Base-by-base conservation (phyloP, 2,329 filamentous ascomycete genomes). In the Epichloe aotearoae region DNA sequence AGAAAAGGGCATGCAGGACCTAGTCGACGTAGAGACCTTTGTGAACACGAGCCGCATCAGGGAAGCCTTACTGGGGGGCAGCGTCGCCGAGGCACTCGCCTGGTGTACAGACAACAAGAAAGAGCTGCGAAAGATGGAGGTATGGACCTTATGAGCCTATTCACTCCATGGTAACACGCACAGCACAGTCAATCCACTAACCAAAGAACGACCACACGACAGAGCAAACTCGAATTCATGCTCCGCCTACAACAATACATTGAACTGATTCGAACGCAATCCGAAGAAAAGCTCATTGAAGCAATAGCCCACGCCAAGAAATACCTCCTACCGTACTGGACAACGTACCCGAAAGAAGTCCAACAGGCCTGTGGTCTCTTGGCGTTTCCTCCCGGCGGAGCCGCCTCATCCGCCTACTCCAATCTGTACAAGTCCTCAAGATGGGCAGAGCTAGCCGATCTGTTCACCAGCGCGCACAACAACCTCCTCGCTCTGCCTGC, bases 71-170 rank as follows among this genome's bases (percentile, higher is more conserved):
- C 71, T 79, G 42, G 74, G 75, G 75, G 82, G 83, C 34, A 86
- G 82, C 58, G 85, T 91, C 4, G 75, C 76, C 37, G 86, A 94
- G 59, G 90, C 89, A 20, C 68, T 98, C 50, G 79, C 81, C 12
- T 98, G 93, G 93, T 96, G 93, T 65, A 80, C 76, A 15, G 91
- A 97, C 61, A 95, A 96, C 67, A 93, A 94, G 67, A 90, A 91
- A 61, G 86, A 90, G 55, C 70, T 98, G 53, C 86, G 89, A 62
- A 95, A 93, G 73, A 84, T 87, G 68, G 84, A 87, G 65, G 86
- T 87, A 66, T 55, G 79, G 79, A n/a, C 12, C 36, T 5, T 2
- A 5, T 14, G 36, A n/a, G 12, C 12, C 12, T n/a, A n/a, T 37
- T n/a, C 36, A n/a, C 42, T 34, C 6, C 41, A 43, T 12, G 23